Evolutionary conservation across 179 eudicot genomes (phyloP).

Genomic region (Dionaea muscipula): DNA sequence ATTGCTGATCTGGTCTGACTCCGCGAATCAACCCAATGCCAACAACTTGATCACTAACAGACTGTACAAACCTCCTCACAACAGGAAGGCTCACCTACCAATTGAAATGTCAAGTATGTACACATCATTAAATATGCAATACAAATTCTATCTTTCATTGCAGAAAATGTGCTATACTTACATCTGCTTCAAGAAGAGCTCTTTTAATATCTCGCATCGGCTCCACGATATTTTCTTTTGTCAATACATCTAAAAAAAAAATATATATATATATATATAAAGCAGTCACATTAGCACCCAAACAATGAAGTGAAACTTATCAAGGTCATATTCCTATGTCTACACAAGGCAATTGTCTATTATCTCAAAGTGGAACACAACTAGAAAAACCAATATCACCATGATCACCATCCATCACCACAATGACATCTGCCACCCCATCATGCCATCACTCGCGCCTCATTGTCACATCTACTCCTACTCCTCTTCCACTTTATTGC

Average conservation of each 20-base stretch:
- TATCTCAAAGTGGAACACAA: too few relatives aligned
- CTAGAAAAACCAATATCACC: too few relatives aligned
- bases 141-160: background rate
- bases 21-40: slow-evolving; percentile 81
- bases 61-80: slow-evolving; percentile 88
- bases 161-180: slow-evolving; percentile 21
- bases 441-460: too few relatives aligned
- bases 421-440: too few relatives aligned
- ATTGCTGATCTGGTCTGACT: slow-evolving; percentile 91
- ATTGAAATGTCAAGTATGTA: background rate
- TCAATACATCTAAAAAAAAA: slow-evolving; percentile 57
- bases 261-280: slow-evolving; percentile 7
- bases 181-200: slow-evolving; percentile 97
- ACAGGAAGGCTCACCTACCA: slow-evolving; percentile 94
- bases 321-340: background rate
- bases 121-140: background rate
- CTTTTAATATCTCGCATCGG: slow-evolving; percentile 95
- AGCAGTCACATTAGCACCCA: background rate
- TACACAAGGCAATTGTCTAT: too few relatives aligned
- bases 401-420: too few relatives aligned
- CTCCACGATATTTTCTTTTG: slow-evolving; percentile 89
- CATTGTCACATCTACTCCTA: too few relatives aligned
- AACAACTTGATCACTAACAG: slow-evolving; percentile 84
- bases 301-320: background rate
- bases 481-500: too few relatives aligned